These are phyloP conservation scores for Candida fluviatilis DNA, from an alignment of 805 yeast species.

Conservation along the genomic window DNA sequence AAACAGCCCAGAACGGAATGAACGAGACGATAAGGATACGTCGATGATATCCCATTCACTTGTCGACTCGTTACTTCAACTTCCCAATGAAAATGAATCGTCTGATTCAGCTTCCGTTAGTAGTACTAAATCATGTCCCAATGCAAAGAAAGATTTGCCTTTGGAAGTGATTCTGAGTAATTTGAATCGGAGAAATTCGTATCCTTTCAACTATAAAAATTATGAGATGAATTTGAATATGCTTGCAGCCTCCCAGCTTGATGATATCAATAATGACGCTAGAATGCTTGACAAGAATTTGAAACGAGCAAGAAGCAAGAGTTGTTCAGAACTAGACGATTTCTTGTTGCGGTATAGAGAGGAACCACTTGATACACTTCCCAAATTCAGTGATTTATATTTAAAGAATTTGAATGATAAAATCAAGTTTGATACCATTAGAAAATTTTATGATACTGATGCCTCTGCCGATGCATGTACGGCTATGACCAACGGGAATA, in stretches of 20 bases:
- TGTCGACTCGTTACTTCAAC: conserved; percentile 18
- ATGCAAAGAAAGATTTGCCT: conserved; percentile 4
- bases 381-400: conserved; percentile 15
- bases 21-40: background rate
- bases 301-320: background rate
- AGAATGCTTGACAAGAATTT: background rate
- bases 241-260: conserved; percentile 8
- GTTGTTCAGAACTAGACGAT: conserved; percentile 5
- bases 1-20: background rate
- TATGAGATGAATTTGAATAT: conserved; percentile 14
- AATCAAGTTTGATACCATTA: conserved; percentile 18
- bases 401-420: conserved; percentile 13
- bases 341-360: conserved; percentile 2
- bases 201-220: conserved; percentile 16
- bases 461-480: background rate
- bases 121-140: background rate
- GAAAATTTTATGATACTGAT: conserved; percentile 10
- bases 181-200: conserved; percentile 30
- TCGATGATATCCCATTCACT: conserved; percentile 7
- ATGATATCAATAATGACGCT: background rate
- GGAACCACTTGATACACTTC: conserved; percentile 10
- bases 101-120: background rate
- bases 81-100: conserved; percentile 8
- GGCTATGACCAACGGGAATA: conserved; percentile 8
- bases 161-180: conserved; percentile 6